Evolutionary conservation across 345 rosid genomes (phyloP), one percentile per base, ranked within the genome.

Genomic region (Chamaenerion angustifolium): DNA sequence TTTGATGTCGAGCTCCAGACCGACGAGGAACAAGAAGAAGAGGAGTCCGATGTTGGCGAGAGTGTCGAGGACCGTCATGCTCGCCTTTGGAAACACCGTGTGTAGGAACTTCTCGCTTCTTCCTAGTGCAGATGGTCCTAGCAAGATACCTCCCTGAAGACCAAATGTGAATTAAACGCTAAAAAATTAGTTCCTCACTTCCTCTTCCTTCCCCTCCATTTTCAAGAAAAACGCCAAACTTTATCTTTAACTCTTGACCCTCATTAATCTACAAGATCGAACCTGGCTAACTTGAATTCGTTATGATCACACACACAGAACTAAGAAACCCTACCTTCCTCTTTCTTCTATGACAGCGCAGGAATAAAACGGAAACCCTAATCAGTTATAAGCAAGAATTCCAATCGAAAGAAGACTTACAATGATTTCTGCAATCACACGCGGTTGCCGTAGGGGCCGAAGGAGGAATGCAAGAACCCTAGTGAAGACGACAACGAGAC

Each of bases 121-220:
- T 19, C 95, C 95, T 11, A 86, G 42, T 6, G 95, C 95, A 0
- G 95, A 80, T 31, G 95, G 95, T 27, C 95, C 92, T 37, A 86
- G 83, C 57, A 86, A 59, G 51, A 86, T 68, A 45, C 95, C 95
- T 48, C 95, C 95, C 95, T 85, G 66, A 45, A n/a, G 4, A 43
- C 16, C 12, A 6, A n/a, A 45, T 5, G 13, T 6, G 13, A 43
- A 43, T n/a, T n/a, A n/a, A n/a, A n/a, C n/a, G n/a, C 46, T 16
- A 10, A 10, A 11, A 16, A 10, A 43, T 12, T 7, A 12, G 46
- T 43, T 43, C 16, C 46, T 43, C n/a, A n/a, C n/a, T n/a, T n/a
- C n/a, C n/a, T n/a, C n/a, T n/a, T n/a, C n/a, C 46, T 12, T 21
- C 25, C 25, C 4, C 25, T 21, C 25, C 25, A 21, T 21, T 21